Conservation (phyloP, 2,329 filamentous ascomycete genomes). For the Aspergillus amoenus region DNA sequence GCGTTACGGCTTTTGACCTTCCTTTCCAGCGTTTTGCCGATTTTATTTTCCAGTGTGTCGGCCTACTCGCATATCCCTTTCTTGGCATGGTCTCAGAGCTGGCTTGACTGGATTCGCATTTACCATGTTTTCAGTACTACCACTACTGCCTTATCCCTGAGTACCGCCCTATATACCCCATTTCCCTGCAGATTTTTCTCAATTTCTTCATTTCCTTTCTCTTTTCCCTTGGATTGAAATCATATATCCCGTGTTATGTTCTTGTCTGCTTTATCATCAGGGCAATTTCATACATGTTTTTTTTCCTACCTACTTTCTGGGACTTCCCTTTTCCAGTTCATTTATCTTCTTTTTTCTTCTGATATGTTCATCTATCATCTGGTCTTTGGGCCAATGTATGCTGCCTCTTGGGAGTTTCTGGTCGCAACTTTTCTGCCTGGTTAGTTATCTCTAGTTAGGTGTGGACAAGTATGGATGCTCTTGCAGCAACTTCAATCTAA, state of each 20-base stretch:
- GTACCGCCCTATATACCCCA: slow-evolving; percentile 12
- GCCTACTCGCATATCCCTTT: neutral
- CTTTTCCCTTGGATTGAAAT: neutral
- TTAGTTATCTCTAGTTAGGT: too few species aligned
- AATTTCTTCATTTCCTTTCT: neutral
- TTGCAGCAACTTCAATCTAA: neutral
- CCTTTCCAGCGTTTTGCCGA: slow-evolving; percentile 9
- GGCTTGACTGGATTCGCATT: slow-evolving; percentile 8
- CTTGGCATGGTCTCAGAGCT: slow-evolving; percentile 4
- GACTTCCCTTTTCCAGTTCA: neutral
- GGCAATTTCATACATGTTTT: slow-evolving; percentile 5
- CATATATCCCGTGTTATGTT: neutral
- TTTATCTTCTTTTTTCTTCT: neutral
- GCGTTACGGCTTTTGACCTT: slow-evolving; percentile 16
- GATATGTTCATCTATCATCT: slow-evolving; percentile 1
- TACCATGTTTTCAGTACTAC: neutral
- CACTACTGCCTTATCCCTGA: neutral
- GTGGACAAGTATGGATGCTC: too few species aligned
- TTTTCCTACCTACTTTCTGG: neutral
- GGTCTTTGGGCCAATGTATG: neutral
- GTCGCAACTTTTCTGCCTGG: too few species aligned
- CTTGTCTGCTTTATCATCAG: neutral
- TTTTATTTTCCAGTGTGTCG: neutral
- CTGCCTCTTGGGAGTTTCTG: neutral
- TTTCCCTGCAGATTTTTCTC: neutral